Evolutionary conservation across 106 monocot species (phyloP), one percentile per base, ranked within the genome.

Genomic region (Dendrobium nobile): DNA sequence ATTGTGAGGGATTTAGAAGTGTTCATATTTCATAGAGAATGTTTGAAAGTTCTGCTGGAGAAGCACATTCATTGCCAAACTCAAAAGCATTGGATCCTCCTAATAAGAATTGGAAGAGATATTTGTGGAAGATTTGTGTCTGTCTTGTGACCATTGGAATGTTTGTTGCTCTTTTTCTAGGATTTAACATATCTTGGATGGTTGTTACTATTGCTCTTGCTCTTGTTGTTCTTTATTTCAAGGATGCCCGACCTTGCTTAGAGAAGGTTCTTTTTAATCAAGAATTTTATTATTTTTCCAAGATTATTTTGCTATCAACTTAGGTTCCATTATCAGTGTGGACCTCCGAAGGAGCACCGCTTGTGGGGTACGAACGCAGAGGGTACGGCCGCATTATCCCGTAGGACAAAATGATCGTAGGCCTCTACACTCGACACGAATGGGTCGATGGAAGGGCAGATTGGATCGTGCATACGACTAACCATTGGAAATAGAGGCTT

Each of bases 181-280:
- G 88, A 9, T 81, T 89, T n/a, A 79, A 89, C 56, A 89, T 89
- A 86, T 86, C 88, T 1, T 89, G 88, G 88, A 86, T 84, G 54
- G 88, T 86, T 48, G 78, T 89, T n/a, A 81, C 85, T 83, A 85
- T 85, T 74, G 88, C 88, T 26, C 83, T 88, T 42, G 83, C 82
- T 82, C 83, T 88, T 28, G 77, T 88, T 58, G 85, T 85, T 27
- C 88, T 88, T 40, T 85, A 88, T 85, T 88, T 88, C 81, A 80
- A 77, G 47, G 88, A 88, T 75, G 88, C 88, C 37, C 79, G 82
- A 9, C 85, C 88, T 83, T 85, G 73, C n/a, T n/a, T n/a, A n/a
- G n/a, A n/a, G n/a, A n/a, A n/a, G n/a, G n/a, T n/a, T n/a, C n/a
- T n/a, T n/a, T n/a, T n/a, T n/a, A n/a, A n/a, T n/a, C n/a, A n/a